Conservation (phyloP, 768 basidiomycete species). For the Mycena filopes region DNA sequence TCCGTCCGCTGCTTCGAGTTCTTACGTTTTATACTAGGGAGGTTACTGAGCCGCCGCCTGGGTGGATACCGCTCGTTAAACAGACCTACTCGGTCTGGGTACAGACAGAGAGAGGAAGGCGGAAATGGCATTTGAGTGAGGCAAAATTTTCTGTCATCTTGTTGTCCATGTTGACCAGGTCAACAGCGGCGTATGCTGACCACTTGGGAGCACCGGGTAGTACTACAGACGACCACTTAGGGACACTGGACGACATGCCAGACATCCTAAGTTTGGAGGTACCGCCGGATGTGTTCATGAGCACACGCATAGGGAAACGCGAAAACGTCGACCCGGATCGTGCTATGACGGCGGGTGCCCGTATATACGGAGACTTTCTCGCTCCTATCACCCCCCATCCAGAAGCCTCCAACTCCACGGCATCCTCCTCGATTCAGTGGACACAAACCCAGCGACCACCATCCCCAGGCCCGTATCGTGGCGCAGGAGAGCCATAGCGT, state of each 20-base stretch:
- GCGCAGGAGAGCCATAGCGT: too few species aligned
- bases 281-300: slow-evolving; percentile 75
- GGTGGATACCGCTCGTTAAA: slow-evolving; percentile 80
- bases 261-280: slow-evolving; percentile 69
- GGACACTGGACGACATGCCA: slow-evolving; percentile 75
- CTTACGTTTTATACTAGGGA: slow-evolving; percentile 35
- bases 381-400: too few species aligned
- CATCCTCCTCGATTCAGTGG: too few species aligned
- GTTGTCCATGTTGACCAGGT: neutral
- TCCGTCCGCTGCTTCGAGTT: slow-evolving; percentile 10
- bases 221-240: slow-evolving; percentile 76
- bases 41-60: slow-evolving; percentile 61
- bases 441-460: too few species aligned
- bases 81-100: slow-evolving; percentile 89
- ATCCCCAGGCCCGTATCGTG: too few species aligned
- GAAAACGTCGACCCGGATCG: slow-evolving; percentile 56
- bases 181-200: slow-evolving; percentile 83
- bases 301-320: slow-evolving; percentile 66
- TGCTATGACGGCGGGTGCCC: too few species aligned
- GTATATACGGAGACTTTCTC: too few species aligned
- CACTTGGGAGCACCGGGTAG: too few species aligned
- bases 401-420: too few species aligned
- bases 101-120: slow-evolving; percentile 66
- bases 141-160: slow-evolving; percentile 25
- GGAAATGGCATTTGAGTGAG: slow-evolving; percentile 89